Percentiles rank a stretch among this genome's conserved stretches.
These are phyloP conservation scores for Craspedostauros australis DNA, from an alignment of 108 stramenopile genomes.

Conservation along the genomic window DNA sequence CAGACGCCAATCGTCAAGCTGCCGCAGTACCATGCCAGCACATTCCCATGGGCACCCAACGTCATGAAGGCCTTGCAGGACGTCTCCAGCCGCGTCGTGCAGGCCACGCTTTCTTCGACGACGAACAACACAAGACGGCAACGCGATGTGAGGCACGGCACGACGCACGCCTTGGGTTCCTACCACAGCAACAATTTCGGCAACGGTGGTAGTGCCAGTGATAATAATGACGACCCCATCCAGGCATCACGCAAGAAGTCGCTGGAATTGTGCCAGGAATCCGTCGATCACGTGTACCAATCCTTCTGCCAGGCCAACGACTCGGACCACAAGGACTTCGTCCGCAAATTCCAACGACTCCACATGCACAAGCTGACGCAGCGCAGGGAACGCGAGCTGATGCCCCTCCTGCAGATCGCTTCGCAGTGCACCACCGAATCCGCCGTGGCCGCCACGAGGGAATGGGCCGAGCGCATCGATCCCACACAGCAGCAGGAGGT, in stretches of 20 bases:
- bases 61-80: slow-evolving; percentile 12
- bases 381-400: slow-evolving; percentile 5
- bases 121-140: too few relatives aligned
- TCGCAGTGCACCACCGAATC: slow-evolving; percentile 14
- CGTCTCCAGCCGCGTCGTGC: too few relatives aligned
- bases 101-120: too few relatives aligned
- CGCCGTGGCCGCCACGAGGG: not conserved
- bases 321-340: slow-evolving; percentile 12
- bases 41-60: slow-evolving; percentile 22
- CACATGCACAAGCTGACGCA: slow-evolving; percentile 16
- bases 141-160: too few relatives aligned
- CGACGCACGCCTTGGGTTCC: too few relatives aligned
- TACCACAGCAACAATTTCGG: too few relatives aligned
- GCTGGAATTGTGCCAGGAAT: slow-evolving; percentile 12
- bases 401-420: slow-evolving; percentile 11
- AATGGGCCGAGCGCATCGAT: not conserved
- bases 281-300: slow-evolving; percentile 14
- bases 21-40: slow-evolving; percentile 2
- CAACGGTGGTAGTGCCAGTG: too few relatives aligned
- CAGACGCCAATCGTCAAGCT: slow-evolving; percentile 15
- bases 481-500: not conserved
- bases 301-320: slow-evolving; percentile 10
- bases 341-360: slow-evolving; percentile 12
- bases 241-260: too few relatives aligned
- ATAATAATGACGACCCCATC: too few relatives aligned